Base-by-base conservation (phyloP, 352 stramenopile genomes). In the Globisporangium carolinianum region DNA sequence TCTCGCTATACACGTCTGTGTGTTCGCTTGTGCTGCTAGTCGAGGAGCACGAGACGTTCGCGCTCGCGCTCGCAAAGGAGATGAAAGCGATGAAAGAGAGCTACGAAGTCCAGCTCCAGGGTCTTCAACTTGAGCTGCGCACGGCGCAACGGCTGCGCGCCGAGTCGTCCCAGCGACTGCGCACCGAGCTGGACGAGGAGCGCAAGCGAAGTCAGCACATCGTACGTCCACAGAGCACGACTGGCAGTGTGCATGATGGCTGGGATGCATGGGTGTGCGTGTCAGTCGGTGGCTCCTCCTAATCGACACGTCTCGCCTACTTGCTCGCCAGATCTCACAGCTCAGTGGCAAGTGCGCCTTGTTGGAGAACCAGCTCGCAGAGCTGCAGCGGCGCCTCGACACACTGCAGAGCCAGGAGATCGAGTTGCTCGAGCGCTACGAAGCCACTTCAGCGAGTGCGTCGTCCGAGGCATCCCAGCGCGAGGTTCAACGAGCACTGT, bases 1-100 rank as follows among this genome's bases (percentile, higher is more conserved):
- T 24, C 24, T 24, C 24, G 24, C 1, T 24, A 2, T 24, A 24
- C 24, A 24, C 24, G 24, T 24, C 24, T 24, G 24, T 24, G 24
- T 24, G 24, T 24, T 24, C 24, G 24, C 24, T 24, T 24, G 24
- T 43, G 11, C 2, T 46, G 12, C 60, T 58, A 85, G 73, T 60
- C 10, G 79, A 89, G 53, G 79, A 89, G 24, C 76, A 84, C 15
- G 80, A 91, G 51, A 89, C 73, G 32, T 94, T 94, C 46, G 82
- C 76, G 5, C 57, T 87, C 10, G 79, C 83, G 37, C 61, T 90
- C 17, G 70, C 72, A 24, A 82, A 80, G 47, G 83, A 88, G 53
- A 90, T 91, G 72, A 62, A 73, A 0, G 65, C 61, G 32, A 91
- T 86, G 73, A 87, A 86, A 51, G 65, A 76, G 10, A 72, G 76